phyloP scores from a whole-genome alignment of 2,329 filamentous ascomycete species.

The Mycosphaerella sp. region DNA sequence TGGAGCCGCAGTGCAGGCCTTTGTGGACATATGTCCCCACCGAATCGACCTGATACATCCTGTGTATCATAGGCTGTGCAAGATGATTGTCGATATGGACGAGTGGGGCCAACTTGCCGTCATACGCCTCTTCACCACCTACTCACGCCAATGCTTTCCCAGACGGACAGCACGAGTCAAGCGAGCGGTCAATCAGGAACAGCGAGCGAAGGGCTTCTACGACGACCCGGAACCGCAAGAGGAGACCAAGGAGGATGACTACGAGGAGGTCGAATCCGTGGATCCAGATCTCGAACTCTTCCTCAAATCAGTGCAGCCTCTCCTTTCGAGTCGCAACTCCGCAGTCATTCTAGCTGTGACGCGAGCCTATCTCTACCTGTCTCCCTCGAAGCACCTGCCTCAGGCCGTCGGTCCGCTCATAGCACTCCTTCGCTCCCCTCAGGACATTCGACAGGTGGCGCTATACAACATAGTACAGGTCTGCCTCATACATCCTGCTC shows the following conservation, averaged over 20 bases:
- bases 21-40: constrained; percentile 82
- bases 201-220: constrained; percentile 61
- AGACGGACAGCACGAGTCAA: constrained; percentile 54
- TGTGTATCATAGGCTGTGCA: constrained; percentile 77
- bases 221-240: constrained; percentile 53
- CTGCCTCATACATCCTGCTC: constrained; percentile 64
- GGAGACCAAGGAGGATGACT: constrained; percentile 41
- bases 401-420: constrained; percentile 75
- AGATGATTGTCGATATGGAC: constrained; percentile 96
- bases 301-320: constrained; percentile 69
- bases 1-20: constrained; percentile 83
- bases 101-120: constrained; percentile 93
- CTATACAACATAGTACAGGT: constrained; percentile 96
- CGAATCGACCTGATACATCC: constrained; percentile 82
- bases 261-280: constrained; percentile 54
- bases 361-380: constrained; percentile 77
- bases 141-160: constrained; percentile 84
- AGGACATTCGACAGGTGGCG: constrained; percentile 83
- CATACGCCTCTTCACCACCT: constrained; percentile 72
- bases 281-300: constrained; percentile 80
- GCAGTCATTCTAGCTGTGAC: constrained; percentile 85
- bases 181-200: constrained; percentile 41
- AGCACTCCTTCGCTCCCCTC: constrained; percentile 73
- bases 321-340: constrained; percentile 87
- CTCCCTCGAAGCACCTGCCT: constrained; percentile 68